Conservation (phyloP, 495 filamentous ascomycete genomes). For the Aspergillus sparsus region DNA sequence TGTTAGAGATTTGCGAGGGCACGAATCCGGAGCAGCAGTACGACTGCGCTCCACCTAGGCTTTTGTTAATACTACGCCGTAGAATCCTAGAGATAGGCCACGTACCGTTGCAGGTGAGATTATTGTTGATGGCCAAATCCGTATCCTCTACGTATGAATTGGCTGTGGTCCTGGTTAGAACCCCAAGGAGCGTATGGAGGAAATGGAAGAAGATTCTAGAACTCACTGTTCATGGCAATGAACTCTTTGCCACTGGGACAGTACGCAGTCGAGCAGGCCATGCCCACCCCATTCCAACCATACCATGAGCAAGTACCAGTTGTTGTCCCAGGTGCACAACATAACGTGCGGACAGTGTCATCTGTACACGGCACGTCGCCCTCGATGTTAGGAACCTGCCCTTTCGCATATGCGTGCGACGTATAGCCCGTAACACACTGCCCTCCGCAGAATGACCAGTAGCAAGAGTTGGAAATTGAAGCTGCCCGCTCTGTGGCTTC, state of each 20-base stretch:
- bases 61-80: no score
- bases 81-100: no score
- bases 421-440: conserved; percentile 1
- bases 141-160: conserved; percentile 7
- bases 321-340: conserved; percentile 11
- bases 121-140: neutral
- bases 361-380: conserved; percentile 2
- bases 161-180: neutral
- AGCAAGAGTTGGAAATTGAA: conserved; percentile 5
- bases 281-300: conserved; percentile 9
- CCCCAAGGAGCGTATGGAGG: no score
- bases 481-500: neutral
- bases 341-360: conserved; percentile 6
- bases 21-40: conserved; percentile 16
- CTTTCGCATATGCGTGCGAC: conserved; percentile 4
- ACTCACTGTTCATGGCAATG: neutral
- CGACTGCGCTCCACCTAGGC: conserved; percentile 8
- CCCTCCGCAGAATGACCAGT: conserved; percentile 9
- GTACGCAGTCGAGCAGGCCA: conserved; percentile 10
- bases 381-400: conserved; percentile 9
- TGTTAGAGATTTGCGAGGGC: conserved; percentile 5
- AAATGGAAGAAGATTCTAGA: no score
- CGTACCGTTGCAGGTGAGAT: no score
- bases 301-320: conserved; percentile 10
- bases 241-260: conserved; percentile 7